Conservation (phyloP, 305 asterid species). For the Petunia hybrid region DNA sequence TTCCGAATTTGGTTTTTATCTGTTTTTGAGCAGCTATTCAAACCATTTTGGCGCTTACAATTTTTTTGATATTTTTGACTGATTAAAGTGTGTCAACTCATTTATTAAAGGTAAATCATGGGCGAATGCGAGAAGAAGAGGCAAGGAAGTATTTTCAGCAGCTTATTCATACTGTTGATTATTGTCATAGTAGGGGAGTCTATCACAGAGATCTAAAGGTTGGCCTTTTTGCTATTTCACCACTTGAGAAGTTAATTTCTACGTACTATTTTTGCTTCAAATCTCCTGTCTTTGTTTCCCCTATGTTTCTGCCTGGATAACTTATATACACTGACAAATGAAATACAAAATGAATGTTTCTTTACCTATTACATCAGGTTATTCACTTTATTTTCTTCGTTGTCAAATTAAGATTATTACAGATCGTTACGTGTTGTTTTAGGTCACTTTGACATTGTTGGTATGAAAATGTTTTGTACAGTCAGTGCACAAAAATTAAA, state of each 20-base stretch:
- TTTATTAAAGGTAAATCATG: constrained; percentile 65
- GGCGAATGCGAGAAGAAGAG: constrained; percentile 72
- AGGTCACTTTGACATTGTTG: not conserved
- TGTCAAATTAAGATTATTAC: not conserved
- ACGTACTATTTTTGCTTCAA: not conserved
- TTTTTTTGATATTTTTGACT: not conserved
- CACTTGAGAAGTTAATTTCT: not conserved
- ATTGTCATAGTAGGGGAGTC: constrained; percentile 82
- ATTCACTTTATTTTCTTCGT: not conserved
- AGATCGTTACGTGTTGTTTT: not conserved
- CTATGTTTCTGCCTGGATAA: not conserved
- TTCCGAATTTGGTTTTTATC: not conserved
- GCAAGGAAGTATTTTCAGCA: constrained; percentile 80
- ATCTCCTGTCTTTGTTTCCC: not conserved
- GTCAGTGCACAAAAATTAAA: not conserved
- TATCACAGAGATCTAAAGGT: constrained; percentile 87
- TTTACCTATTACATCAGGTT: no score
- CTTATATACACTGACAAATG: not conserved
- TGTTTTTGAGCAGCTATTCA: not conserved
- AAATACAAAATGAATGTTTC: no score
- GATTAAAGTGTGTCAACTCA: not conserved
- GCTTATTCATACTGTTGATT: constrained; percentile 74
- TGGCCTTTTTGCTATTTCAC: constrained; percentile 2
- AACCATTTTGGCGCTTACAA: not conserved
- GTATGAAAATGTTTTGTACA: not conserved